Percentiles rank a stretch among this genome's conserved stretches.
Evolutionary conservation across 768 basidiomycete genomes (phyloP).

Genomic region (Lenzites betulinus): DNA sequence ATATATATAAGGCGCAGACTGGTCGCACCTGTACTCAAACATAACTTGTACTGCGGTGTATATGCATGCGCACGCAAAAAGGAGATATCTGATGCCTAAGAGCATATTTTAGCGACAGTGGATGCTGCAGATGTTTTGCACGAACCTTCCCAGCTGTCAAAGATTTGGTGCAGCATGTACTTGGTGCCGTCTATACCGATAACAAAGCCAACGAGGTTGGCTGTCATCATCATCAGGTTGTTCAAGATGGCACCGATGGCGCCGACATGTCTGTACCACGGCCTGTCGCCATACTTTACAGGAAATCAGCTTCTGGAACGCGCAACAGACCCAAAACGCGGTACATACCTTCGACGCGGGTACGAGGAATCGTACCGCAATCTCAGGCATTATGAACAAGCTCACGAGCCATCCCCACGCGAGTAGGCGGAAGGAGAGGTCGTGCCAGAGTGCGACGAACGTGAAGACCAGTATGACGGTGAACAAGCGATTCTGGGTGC

Average conservation of each 20-base stretch:
- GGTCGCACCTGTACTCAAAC: constrained; percentile 89
- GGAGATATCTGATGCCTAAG: constrained; percentile 67
- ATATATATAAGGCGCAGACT: background rate
- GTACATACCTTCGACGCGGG: constrained; percentile 59
- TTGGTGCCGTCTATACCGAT: constrained; percentile 79
- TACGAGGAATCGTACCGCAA: constrained; percentile 60
- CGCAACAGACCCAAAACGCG: background rate
- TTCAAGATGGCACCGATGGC: constrained; percentile 84
- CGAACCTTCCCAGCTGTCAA: constrained; percentile 67
- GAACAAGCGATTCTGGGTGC: constrained; percentile 52
- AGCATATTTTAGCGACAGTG: background rate
- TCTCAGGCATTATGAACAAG: constrained; percentile 87
- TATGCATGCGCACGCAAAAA: constrained; percentile 58
- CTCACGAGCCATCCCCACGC: constrained; percentile 98
- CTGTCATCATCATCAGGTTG: constrained; percentile 85
- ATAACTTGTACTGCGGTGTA: constrained; percentile 89
- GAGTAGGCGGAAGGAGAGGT: constrained; percentile 81
- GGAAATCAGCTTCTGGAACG: background rate
- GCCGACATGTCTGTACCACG: constrained; percentile 88
- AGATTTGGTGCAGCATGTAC: constrained; percentile 64
- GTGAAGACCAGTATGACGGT: constrained; percentile 86
- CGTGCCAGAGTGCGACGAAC: constrained; percentile 98
- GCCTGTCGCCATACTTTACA: constrained; percentile 58
- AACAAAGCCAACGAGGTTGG: constrained; percentile 95
- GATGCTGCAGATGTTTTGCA: background rate